Percentiles rank a stretch among this genome's conserved stretches.
These are phyloP conservation scores for Alternaria triticina DNA, from an alignment of 2,329 filamentous ascomycete genomes.

Conservation along the genomic window DNA sequence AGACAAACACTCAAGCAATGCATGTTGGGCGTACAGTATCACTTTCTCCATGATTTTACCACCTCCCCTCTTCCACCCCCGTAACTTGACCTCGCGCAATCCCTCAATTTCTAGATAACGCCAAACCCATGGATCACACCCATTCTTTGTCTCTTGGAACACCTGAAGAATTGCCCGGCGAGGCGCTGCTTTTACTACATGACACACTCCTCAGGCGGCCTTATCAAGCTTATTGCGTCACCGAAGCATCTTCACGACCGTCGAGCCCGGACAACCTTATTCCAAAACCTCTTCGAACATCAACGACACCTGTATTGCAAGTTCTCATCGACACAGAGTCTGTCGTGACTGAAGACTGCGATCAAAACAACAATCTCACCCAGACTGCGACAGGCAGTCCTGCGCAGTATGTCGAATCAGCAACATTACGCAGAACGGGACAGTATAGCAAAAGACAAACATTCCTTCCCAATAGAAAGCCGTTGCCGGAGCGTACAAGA, in stretches of 20 bases:
- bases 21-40: not conserved
- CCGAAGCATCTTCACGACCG: constrained; percentile 23
- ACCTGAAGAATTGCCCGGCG: not conserved
- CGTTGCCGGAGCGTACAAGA: not conserved
- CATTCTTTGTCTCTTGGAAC: not conserved
- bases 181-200: not conserved
- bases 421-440: not conserved
- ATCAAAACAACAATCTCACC: not conserved
- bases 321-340: not conserved
- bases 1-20: not conserved
- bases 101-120: not conserved
- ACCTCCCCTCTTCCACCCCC: not conserved
- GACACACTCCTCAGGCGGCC: not conserved
- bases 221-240: constrained; percentile 31
- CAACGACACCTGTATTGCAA: not conserved
- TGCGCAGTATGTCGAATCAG: not conserved
- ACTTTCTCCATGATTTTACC: not conserved
- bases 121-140: not conserved
- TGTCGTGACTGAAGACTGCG: not conserved
- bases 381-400: not conserved
- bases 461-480: not conserved
- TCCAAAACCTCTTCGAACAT: constrained; percentile 5
- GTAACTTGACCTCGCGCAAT: not conserved
- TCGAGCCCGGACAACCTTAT: constrained; percentile 18
- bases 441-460: constrained; percentile 3